Conservation (phyloP, 495 filamentous ascomycete species). For the Cercophora sp. region DNA sequence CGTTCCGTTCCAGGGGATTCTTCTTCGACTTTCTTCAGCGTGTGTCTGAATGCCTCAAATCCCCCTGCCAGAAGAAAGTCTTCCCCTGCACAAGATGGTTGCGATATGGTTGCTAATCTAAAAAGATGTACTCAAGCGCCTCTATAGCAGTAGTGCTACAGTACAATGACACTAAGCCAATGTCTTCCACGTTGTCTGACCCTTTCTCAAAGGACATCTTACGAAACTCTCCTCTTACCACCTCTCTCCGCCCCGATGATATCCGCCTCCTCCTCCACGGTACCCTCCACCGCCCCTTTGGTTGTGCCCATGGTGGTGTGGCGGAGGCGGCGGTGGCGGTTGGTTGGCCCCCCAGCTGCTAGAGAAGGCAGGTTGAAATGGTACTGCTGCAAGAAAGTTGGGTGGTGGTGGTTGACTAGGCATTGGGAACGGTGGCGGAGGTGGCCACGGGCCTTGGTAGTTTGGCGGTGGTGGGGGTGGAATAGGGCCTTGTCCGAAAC, state of each 20-base stretch:
- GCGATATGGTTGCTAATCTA: too few species aligned
- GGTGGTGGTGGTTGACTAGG: neutral
- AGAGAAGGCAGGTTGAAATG: too few species aligned
- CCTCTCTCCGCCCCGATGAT: constrained; percentile 10
- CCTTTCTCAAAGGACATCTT: neutral
- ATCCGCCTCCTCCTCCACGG: constrained; percentile 18
- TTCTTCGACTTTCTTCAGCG: too few species aligned
- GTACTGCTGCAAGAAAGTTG: constrained; percentile 5
- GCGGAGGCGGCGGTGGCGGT: constrained; percentile 21
- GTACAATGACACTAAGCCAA: too few species aligned
- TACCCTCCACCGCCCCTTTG: constrained; percentile 13
- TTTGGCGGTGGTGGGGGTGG: constrained; percentile 41
- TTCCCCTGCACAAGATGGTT: too few species aligned
- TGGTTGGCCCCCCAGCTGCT: constrained; percentile 21
- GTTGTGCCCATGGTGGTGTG: constrained; percentile 10
- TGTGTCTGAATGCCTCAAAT: too few species aligned
- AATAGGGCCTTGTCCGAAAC: constrained; percentile 20
- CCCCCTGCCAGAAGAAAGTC: too few species aligned
- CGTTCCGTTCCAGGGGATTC: too few species aligned
- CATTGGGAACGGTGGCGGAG: constrained; percentile 43
- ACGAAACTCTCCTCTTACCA: neutral
- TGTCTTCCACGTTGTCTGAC: too few species aligned
- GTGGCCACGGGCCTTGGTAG: constrained; percentile 51
- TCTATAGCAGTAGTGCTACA: too few species aligned
- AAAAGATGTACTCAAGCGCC: too few species aligned